Percentiles rank a stretch among this genome's conserved stretches.
Conservation (phyloP, 441 rosid species). For the Euphorbia schlechtendalii region DNA sequence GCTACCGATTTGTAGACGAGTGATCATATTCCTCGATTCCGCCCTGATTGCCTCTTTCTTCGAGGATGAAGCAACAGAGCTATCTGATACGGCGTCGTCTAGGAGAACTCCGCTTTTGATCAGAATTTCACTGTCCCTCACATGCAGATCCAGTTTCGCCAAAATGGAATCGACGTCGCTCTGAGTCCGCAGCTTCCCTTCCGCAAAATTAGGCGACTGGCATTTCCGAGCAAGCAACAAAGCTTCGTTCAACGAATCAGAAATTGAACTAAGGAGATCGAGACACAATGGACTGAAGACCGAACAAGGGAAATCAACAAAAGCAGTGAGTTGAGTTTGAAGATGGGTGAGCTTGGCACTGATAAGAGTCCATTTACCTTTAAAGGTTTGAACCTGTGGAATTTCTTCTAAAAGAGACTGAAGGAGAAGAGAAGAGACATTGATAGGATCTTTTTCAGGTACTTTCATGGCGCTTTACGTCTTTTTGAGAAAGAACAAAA, state of each 20-base stretch:
- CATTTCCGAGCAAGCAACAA: no score
- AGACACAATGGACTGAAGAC: conserved; percentile 41
- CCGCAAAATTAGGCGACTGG: not conserved
- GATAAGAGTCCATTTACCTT: conserved; percentile 69
- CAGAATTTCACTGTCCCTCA: conserved; percentile 60
- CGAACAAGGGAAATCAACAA: conserved; percentile 41
- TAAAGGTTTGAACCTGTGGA: conserved; percentile 40
- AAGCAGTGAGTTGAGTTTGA: conserved; percentile 54
- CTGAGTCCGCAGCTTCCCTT: conserved; percentile 88
- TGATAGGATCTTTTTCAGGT: conserved; percentile 37
- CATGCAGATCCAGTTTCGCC: conserved; percentile 59
- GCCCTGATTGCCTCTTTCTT: conserved; percentile 62
- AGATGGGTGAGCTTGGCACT: conserved; percentile 56
- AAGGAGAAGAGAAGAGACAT: conserved; percentile 25
- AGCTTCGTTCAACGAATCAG: no score
- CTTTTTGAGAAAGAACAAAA: conserved; percentile 14
- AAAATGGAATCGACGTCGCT: conserved; percentile 70
- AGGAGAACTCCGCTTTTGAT: conserved; percentile 52
- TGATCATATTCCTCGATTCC: conserved; percentile 47
- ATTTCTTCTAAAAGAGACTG: conserved; percentile 23
- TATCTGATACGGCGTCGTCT: no score
- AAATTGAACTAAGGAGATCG: conserved; percentile 45
- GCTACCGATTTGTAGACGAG: conserved; percentile 37
- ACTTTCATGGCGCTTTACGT: conserved; percentile 46
- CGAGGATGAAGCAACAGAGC: conserved; percentile 23